phyloP scores from a whole-genome alignment of 257 asterid species.

The Catharanthus roseus region DNA sequence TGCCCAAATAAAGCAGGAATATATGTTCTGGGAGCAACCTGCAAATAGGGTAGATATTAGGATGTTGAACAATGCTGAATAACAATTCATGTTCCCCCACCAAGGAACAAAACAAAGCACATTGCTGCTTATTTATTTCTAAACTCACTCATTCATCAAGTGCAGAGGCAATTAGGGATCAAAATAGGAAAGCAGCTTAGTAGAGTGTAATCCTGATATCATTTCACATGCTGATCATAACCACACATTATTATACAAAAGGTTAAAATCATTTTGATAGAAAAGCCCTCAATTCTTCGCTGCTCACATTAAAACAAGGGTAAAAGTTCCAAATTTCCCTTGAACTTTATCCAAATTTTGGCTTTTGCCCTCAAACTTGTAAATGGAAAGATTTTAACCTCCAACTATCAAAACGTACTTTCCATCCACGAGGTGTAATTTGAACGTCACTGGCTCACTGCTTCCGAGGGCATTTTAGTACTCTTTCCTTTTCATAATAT shows the following conservation, averaged over 20 bases:
- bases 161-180: background rate
- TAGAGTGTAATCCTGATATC: background rate
- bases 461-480: too few species aligned
- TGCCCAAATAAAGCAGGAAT: constrained; percentile 96
- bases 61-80: constrained; percentile 4
- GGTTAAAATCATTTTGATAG: background rate
- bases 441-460: too few species aligned
- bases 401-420: too few species aligned
- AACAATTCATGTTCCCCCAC: background rate
- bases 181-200: background rate
- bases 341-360: too few species aligned
- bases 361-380: too few species aligned
- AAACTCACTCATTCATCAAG: background rate
- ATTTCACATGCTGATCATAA: background rate
- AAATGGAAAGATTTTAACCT: too few species aligned
- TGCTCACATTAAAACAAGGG: too few species aligned
- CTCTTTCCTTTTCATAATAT: too few species aligned
- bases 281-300: background rate
- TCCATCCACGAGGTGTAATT: too few species aligned
- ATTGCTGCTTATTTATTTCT: background rate
- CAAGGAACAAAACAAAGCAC: background rate
- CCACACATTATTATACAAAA: too few species aligned
- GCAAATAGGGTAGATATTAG: constrained; percentile 23
- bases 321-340: too few species aligned
- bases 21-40: constrained; percentile 86